These are phyloP conservation scores for Hebeloma cylindrosporum DNA, from an alignment of 768 basidiomycete genomes.

Conservation along the genomic window DNA sequence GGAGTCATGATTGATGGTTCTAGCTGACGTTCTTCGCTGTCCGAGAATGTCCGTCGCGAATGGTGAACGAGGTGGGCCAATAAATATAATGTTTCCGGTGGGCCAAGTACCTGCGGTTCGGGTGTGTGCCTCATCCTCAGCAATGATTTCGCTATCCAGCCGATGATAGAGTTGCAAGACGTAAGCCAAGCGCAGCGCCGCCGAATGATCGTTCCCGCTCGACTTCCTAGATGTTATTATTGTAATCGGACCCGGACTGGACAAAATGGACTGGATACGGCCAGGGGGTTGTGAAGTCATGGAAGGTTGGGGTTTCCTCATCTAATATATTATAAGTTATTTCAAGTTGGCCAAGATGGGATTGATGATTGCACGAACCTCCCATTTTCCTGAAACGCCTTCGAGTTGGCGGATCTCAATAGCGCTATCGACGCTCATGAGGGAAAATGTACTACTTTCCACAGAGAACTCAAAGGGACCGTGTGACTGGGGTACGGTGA, in stretches of 20 bases:
- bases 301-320: not conserved
- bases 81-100: slow-evolving; percentile 56
- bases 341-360: not conserved
- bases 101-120: slow-evolving; percentile 24
- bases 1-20: slow-evolving; percentile 25
- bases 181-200: slow-evolving; percentile 68
- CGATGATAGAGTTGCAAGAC: slow-evolving; percentile 67
- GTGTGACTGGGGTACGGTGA: slow-evolving; percentile 12
- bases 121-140: slow-evolving; percentile 37
- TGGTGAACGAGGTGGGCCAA: slow-evolving; percentile 43
- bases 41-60: slow-evolving; percentile 35
- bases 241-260: slow-evolving; percentile 48
- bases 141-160: slow-evolving; percentile 63
- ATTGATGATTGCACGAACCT: too few species aligned
- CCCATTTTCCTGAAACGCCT: slow-evolving; percentile 17
- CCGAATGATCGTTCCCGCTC: slow-evolving; percentile 38
- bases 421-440: not conserved
- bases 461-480: slow-evolving; percentile 14
- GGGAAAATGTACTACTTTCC: slow-evolving; percentile 11
- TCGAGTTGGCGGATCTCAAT: slow-evolving; percentile 10
- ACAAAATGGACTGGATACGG: slow-evolving; percentile 67
- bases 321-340: slow-evolving; percentile 3
- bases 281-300: slow-evolving; percentile 38
- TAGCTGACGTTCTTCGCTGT: slow-evolving; percentile 32
- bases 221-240: slow-evolving; percentile 49